Conservation (phyloP, 129 eudicot species). For the Flaveria bidentis region DNA sequence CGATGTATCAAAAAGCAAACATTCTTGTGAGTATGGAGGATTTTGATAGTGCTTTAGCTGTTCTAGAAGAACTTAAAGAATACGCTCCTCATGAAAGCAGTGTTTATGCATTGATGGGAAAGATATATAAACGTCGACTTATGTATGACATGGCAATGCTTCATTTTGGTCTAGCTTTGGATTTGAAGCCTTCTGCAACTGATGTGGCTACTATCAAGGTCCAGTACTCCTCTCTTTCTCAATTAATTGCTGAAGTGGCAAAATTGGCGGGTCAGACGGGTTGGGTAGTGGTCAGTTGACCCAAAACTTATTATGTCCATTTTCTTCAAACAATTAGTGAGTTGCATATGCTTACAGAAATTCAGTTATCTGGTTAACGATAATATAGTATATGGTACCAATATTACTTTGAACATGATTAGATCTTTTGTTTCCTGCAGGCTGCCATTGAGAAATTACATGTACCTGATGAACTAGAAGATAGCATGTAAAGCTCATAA, state of each 20-base stretch:
- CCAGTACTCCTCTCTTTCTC: neutral
- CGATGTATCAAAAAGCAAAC: conserved; percentile 95
- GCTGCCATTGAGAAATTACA: conserved; percentile 97
- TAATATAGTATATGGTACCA: too few relatives aligned
- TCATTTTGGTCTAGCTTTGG: conserved; percentile 96
- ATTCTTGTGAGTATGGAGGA: conserved; percentile 85
- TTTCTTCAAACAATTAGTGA: neutral
- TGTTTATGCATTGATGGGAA: conserved; percentile 94
- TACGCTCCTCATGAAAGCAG: conserved; percentile 96
- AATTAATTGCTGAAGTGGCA: neutral
- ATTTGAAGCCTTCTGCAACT: conserved; percentile 94
- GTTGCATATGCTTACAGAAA: too few relatives aligned
- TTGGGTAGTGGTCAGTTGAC: neutral
- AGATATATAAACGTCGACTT: conserved; percentile 71
- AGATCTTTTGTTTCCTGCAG: conserved; percentile 36
- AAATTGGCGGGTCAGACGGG: neutral
- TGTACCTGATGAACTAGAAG: conserved; percentile 91
- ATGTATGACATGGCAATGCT: conserved; percentile 92
- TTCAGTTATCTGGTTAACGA: too few relatives aligned
- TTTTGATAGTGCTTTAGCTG: conserved; percentile 71
- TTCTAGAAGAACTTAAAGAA: conserved; percentile 93
- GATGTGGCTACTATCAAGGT: conserved; percentile 99
- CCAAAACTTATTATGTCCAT: neutral
- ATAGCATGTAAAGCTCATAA: conserved; percentile 38
- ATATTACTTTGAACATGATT: neutral